phyloP scores from a whole-genome alignment of 495 filamentous ascomycete genomes.

The Talaromyces proteolyticus region DNA sequence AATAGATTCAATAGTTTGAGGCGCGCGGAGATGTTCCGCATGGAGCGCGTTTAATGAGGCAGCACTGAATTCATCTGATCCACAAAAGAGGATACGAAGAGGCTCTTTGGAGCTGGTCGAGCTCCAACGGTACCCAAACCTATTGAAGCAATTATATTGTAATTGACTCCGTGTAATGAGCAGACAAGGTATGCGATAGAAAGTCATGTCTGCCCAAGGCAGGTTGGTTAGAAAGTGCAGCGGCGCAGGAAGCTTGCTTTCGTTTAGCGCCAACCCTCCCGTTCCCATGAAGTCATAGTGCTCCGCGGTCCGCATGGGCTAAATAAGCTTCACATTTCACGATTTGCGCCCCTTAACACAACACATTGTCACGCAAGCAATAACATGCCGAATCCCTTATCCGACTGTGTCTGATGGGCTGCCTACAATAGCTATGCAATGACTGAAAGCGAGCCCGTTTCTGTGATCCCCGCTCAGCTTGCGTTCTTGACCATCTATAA shows the following conservation, averaged over 20 bases:
- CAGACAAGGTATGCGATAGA: neutral
- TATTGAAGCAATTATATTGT: neutral
- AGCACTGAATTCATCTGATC: constrained; percentile 88
- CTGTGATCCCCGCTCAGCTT: constrained; percentile 71
- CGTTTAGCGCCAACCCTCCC: neutral
- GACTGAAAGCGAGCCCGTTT: constrained; percentile 30
- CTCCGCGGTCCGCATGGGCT: neutral
- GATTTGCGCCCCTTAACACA: no score
- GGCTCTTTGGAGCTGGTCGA: constrained; percentile 46
- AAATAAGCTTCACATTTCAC: no score
- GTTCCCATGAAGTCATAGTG: neutral
- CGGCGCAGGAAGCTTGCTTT: neutral
- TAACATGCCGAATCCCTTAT: neutral
- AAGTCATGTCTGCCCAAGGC: neutral
- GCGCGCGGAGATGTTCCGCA: constrained; percentile 46
- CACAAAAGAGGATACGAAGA: constrained; percentile 90
- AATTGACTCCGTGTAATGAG: neutral
- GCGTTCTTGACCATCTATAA: constrained; percentile 93
- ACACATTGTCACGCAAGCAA: neutral
- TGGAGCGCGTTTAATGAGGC: constrained; percentile 69
- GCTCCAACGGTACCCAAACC: neutral
- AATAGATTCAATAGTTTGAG: constrained; percentile 65
- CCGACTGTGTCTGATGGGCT: neutral
- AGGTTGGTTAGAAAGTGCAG: no score
- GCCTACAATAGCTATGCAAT: constrained; percentile 27